phyloP scores from a whole-genome alignment of 345 rosid species.

The rapeseed (Brassica napus) region Da-Ae NC_063451.1:44968001-44968500 shows the following conservation, averaged over 20 bases:
- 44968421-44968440: neutral
- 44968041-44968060: neutral
- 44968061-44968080: slow-evolving; percentile 10
- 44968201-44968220: neutral
- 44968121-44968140: slow-evolving; percentile 15
- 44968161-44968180: slow-evolving; percentile 37
- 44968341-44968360: slow-evolving; percentile 28
- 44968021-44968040: slow-evolving; percentile 3
- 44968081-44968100: slow-evolving; percentile 16
- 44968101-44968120: slow-evolving; percentile 1
- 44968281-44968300: neutral
- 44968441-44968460: neutral
- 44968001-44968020: slow-evolving; percentile 28
- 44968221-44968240: slow-evolving; percentile 16
- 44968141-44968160: slow-evolving; percentile 31
- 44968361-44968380: slow-evolving; percentile 36
- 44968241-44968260: slow-evolving; percentile 11
- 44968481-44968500: neutral
- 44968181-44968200: slow-evolving; percentile 9
- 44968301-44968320: slow-evolving; percentile 2
- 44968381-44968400: slow-evolving; percentile 36
- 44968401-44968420: slow-evolving; percentile 27
- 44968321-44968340: slow-evolving; percentile 16
- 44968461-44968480: neutral
- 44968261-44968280: slow-evolving; percentile 14